Conservation (phyloP, 768 basidiomycete species). For the Pisolithus microcarpus region DNA sequence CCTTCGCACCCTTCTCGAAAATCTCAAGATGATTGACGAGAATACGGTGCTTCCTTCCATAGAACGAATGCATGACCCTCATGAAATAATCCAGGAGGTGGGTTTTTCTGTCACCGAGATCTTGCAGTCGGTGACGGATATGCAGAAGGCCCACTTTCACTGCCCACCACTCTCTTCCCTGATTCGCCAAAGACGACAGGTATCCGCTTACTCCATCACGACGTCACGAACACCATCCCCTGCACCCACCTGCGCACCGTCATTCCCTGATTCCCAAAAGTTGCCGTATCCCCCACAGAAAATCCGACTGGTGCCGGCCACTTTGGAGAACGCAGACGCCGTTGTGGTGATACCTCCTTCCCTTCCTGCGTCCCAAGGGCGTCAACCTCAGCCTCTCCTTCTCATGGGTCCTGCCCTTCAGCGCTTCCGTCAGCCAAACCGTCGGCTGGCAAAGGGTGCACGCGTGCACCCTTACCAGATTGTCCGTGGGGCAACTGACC, state of each 20-base stretch:
- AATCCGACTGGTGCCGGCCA: conserved; percentile 41
- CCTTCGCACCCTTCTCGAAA: conserved; percentile 35
- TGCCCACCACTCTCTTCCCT: neutral
- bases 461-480: conserved; percentile 54
- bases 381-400: conserved; percentile 29
- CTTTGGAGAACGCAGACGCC: conserved; percentile 48
- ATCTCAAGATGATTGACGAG: conserved; percentile 23
- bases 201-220: conserved; percentile 34
- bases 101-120: neutral
- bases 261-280: conserved; percentile 8
- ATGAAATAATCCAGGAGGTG: conserved; percentile 9
- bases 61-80: conserved; percentile 8
- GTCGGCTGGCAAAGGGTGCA: conserved; percentile 37
- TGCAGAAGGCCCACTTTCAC: neutral
- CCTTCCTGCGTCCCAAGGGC: conserved; percentile 16
- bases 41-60: conserved; percentile 7
- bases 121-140: neutral
- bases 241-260: conserved; percentile 19
- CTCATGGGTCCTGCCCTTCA: conserved; percentile 45
- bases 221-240: conserved; percentile 36
- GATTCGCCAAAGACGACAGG: conserved; percentile 21
- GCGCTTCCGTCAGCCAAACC: conserved; percentile 37
- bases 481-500: conserved; percentile 15
- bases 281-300: conserved; percentile 14
- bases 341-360: conserved; percentile 38